phyloP scores from a whole-genome alignment of 345 rosid genomes.

The Acer negundo region DNA sequence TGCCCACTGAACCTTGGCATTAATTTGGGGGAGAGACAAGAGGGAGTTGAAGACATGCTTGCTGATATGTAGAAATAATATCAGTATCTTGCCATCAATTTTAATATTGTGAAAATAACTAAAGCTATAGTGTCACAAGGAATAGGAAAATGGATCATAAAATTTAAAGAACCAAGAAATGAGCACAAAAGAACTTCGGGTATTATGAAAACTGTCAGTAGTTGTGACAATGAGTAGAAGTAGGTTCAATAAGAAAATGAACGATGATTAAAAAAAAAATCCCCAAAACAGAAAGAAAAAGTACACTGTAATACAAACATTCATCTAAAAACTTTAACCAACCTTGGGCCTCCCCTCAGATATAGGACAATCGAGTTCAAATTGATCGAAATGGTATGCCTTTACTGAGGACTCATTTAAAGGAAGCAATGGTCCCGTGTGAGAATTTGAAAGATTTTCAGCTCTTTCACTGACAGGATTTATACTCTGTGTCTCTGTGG shows the following conservation, averaged over 20 bases:
- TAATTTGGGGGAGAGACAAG: background rate
- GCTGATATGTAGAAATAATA: background rate
- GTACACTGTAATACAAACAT: background rate
- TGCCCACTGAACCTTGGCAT: background rate
- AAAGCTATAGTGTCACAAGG: too few relatives aligned
- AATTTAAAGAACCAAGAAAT: background rate
- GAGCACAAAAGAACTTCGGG: too few relatives aligned
- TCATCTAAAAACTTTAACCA: background rate
- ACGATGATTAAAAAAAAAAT: background rate
- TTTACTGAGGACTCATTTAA: constrained; percentile 9
- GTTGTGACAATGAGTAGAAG: background rate
- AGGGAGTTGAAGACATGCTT: background rate
- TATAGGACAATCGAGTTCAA: constrained; percentile 7
- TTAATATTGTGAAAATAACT: background rate
- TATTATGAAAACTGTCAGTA: background rate
- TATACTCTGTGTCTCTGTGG: background rate
- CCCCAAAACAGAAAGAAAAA: background rate
- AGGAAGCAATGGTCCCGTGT: constrained; percentile 9
- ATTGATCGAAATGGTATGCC: constrained; percentile 4
- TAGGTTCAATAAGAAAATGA: background rate
- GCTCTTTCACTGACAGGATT: background rate
- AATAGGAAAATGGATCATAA: background rate
- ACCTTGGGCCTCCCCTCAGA: constrained; percentile 6
- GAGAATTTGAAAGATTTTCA: constrained; percentile 13
- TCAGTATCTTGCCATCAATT: background rate